A percentile compares a stretch with the other conserved stretches of the same genome.
Conservation (phyloP, 1,284 basidiomycete genomes). For the Ceratorhiza oryzae-sativae region DNA sequence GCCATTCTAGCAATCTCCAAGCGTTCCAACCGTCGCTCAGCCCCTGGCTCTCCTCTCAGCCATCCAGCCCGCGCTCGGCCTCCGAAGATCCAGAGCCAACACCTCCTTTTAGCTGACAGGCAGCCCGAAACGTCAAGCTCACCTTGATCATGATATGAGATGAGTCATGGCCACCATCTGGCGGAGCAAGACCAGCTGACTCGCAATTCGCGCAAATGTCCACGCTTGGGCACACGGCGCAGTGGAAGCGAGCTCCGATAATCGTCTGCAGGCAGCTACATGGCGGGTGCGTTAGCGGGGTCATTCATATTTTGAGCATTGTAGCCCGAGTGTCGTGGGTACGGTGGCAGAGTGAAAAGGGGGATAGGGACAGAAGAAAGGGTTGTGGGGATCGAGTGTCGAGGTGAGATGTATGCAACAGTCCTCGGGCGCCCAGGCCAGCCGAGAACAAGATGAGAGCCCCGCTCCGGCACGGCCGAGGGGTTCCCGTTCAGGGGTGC, state of each 20-base stretch:
- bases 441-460: neutral
- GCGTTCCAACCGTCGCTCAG: neutral
- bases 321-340: too few species aligned
- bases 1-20: neutral
- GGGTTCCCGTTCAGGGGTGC: conserved; percentile 17
- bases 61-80: neutral
- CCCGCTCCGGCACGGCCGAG: conserved; percentile 11
- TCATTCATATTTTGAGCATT: neutral
- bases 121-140: conserved; percentile 36
- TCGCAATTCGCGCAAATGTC: conserved; percentile 92
- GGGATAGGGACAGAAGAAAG: neutral
- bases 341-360: neutral
- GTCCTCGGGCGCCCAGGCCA: neutral
- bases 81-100: neutral
- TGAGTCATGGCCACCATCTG: conserved; percentile 76
- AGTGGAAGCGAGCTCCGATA: conserved; percentile 88
- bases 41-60: neutral
- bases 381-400: neutral
- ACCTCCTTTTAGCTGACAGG: neutral
- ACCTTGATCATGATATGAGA: conserved; percentile 95
- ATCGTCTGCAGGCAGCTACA: conserved; percentile 85
- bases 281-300: neutral
- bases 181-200: conserved; percentile 71
- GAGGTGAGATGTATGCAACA: conserved; percentile 2
- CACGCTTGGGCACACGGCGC: conserved; percentile 80